Base-by-base conservation (phyloP, 2,329 filamentous ascomycete species). In the Xylariales sp. region DNA sequence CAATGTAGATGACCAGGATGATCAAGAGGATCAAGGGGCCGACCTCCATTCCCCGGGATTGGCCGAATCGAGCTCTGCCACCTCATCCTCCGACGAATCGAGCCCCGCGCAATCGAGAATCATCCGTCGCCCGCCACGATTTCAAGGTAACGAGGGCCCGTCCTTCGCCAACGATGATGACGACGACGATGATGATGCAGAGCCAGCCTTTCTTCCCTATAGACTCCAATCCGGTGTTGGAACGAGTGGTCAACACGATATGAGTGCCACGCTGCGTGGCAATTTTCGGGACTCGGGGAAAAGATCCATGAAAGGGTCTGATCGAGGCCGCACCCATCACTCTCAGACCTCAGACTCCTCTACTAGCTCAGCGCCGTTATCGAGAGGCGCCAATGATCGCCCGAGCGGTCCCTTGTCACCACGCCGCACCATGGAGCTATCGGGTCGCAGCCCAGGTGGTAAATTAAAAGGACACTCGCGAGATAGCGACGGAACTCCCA, bases 401-500 rank as follows among this genome's bases (percentile, higher is more conserved):
- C 71, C 78, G 3, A 75, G 78, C 0, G 84, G 83, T 0, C 85
- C 86, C 3, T 76, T 88, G n/a, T 88, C 84, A 49, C 89, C 89
- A 0, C 85, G 86, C 28, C 85, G 89, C 30, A 85, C 85, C 14
- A 83, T 85, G 6, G 90, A 91, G 74, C 75, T 90, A 56, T 82
- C 85, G 2, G 84, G 84, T 32, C 81, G 86, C 52, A 88, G 85
- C 72, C 86, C 88, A 1, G 79, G 81, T 8, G 80, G 80, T 8
- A 85, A 85, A 67, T 82, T 80, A 34, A 84, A 85, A 73, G 83
- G 82, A 0, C 79, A 82, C 53, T 86, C 86, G 1, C 83, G 85
- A 12, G 89, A 91, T 12, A 93, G 90, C 75, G 91, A 93, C 69
- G 90, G 90, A 14, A 91, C 90, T 14, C 91, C 90, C 1, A 93